These are phyloP conservation scores for Persicaria tinctoria DNA, from an alignment of 148 eudicot genomes.

Conservation along the genomic window DNA sequence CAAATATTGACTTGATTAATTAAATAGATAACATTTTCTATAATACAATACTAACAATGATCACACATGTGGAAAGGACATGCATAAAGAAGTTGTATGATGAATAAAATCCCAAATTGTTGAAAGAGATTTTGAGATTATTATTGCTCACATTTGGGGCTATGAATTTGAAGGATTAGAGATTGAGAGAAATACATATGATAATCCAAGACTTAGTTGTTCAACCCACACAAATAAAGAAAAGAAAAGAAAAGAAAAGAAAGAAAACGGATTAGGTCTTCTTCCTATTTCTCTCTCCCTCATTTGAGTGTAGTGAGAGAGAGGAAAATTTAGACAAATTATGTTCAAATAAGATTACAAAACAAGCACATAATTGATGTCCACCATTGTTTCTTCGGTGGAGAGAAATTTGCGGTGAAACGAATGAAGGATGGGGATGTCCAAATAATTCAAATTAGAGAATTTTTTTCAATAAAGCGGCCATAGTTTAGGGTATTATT, in stretches of 20 bases:
- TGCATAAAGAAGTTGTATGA: neutral
- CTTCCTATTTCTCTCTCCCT: neutral
- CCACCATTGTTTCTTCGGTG: neutral
- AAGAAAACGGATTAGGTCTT: slow-evolving; percentile 2
- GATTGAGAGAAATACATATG: neutral
- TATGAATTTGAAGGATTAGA: neutral
- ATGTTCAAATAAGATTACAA: neutral
- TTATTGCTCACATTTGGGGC: neutral
- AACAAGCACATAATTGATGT: neutral
- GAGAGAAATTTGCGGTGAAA: slow-evolving; percentile 1
- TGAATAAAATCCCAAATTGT: neutral
- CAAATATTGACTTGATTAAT: too few relatives aligned
- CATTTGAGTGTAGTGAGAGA: neutral
- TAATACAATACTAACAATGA: neutral
- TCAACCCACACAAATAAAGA: neutral
- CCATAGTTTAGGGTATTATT: too few relatives aligned
- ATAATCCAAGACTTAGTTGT: neutral
- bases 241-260: neutral
- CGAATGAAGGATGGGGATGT: neutral
- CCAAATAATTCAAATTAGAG: neutral
- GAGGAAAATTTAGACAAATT: neutral
- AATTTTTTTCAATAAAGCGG: too few relatives aligned
- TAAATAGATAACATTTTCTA: too few relatives aligned
- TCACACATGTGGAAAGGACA: neutral
- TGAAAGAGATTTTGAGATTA: neutral